These are phyloP conservation scores for Alternaria arbusti DNA, from an alignment of 2,329 filamentous ascomycete species.

Conservation along the genomic window DNA sequence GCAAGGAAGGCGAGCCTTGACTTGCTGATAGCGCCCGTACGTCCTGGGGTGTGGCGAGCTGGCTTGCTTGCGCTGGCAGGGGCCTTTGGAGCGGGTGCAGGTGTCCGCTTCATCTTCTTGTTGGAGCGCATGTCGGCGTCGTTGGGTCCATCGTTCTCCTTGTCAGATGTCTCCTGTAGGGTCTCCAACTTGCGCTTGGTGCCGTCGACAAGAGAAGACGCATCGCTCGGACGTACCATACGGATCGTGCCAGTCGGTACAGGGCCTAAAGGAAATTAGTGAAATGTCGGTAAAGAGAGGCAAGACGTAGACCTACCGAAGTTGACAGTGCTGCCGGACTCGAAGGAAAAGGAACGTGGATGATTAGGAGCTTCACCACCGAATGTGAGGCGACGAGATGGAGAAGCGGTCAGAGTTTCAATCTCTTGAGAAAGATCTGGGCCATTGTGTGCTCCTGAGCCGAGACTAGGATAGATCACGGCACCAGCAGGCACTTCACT, in stretches of 20 bases:
- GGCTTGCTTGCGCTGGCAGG: constrained; percentile 38
- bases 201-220: constrained; percentile 33
- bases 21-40: constrained; percentile 43
- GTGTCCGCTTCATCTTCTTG: constrained; percentile 42
- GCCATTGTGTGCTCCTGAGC: constrained; percentile 41
- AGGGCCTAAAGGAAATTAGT: constrained; percentile 30
- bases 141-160: constrained; percentile 50
- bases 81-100: constrained; percentile 37
- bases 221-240: constrained; percentile 54
- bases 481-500: constrained; percentile 43
- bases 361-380: constrained; percentile 35
- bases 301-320: constrained; percentile 38
- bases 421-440: constrained; percentile 42
- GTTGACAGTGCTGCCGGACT: constrained; percentile 52
- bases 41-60: constrained; percentile 37
- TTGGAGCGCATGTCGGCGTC: constrained; percentile 39
- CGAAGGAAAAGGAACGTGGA: constrained; percentile 57
- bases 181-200: constrained; percentile 56
- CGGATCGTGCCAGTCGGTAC: constrained; percentile 49
- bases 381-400: constrained; percentile 46
- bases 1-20: constrained; percentile 48
- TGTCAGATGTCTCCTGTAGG: constrained; percentile 47
- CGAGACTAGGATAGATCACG: constrained; percentile 39
- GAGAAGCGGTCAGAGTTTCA: constrained; percentile 32
- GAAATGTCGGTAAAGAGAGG: not conserved